Evolutionary conservation across 495 filamentous ascomycete genomes (phyloP), one percentile per base, ranked within the genome.

Genomic region (Elasticomyces elasticus): DNA sequence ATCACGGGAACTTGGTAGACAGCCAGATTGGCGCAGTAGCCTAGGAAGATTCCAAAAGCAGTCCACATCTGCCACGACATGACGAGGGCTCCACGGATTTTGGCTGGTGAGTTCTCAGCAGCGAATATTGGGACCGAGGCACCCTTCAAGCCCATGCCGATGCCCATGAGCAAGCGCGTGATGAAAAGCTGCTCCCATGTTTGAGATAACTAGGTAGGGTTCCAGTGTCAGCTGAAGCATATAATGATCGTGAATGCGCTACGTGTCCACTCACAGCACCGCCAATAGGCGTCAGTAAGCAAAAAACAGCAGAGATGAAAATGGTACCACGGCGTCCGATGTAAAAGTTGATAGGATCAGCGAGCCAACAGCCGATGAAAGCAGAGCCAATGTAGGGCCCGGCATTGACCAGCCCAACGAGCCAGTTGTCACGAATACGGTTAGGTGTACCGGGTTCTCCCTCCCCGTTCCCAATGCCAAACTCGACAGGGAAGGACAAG

Each of bases 11-110:
- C 67, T 17, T 78, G 59, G 38, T 72, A 69, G 19, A 91, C 80
- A 2, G 78, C 78, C 24, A 94, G 69, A 58, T 94, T 92, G 42
- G 86, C 79, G 45, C 74, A 79, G 0, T 75, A 79, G 17, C 87
- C 87, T 0, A 69, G 55, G 46, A 67, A 56, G 51, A 65, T 66
- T 35, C 86, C 86, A 56, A 89, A 89, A 2, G 85, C 87, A 6
- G 84, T 88, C 85, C 86, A 89, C 63, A 90, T 70, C 59, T 94
- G 87, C 87, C 86, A 91, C 15, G 70, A 76, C 86, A 94, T 91
- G 35, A 87, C 84, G 19, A 94, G 67, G 9, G 78, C 85, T 45
- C 87, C 87, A 59, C 59, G 59, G 33, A 62, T 62, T 1, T n/a
- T 30, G 0, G 59, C 38, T 0, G 77, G 79, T 5, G 76, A 69